Evolutionary conservation across 108 stramenopile genomes (phyloP), one percentile per base, ranked within the genome.

Genomic region (Nitzschia inconspicua): DNA sequence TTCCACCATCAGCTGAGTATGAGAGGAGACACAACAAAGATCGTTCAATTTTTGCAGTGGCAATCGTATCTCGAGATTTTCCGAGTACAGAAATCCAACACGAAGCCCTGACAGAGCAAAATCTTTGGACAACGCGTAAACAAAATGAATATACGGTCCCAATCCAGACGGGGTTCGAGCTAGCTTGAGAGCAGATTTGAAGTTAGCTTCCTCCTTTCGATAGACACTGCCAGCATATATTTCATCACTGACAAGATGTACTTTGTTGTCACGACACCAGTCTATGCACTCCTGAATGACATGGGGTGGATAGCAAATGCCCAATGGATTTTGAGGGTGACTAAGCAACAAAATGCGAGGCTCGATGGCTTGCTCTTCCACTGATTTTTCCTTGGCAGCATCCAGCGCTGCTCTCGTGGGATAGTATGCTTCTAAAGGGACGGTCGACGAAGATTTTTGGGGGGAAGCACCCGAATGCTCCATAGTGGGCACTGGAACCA

Each of bases 171-270:
- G 11, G 26, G 36, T 50, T 14, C 78, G 54, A 9, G 83, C 84
- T 55, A 88, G 35, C 29, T 76, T 56, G 57, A 88, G 70, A 32
- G 83, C 80, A 54, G 82, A 84, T 8, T 66, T 62, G 69, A 88
- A 88, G 42, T 66, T 65, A 7, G 73, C 68, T 1, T 52, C 49
- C 4, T 66, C 64, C 19, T n/a, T 22, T 13, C 66, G 50, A 47
- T 86, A 85, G 7, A 88, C 79, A 36, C 76, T 78, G 27, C 91
- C 91, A 22, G 88, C 96, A 54, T 92, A 94, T 59, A 96, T 88
- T 65, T 88, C 88, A 66, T 94, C 91, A 27, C 78, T 85, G 42
- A 94, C 66, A 22, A 94, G 66, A 66, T 96, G 91, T n/a, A 93
- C 75, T 29, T 82, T 47, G 40, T 71, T 71, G 24, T 82, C 78